These are phyloP conservation scores for Colletotrichum lini DNA, from an alignment of 2,329 filamentous ascomycete species.

Conservation along the genomic window DNA sequence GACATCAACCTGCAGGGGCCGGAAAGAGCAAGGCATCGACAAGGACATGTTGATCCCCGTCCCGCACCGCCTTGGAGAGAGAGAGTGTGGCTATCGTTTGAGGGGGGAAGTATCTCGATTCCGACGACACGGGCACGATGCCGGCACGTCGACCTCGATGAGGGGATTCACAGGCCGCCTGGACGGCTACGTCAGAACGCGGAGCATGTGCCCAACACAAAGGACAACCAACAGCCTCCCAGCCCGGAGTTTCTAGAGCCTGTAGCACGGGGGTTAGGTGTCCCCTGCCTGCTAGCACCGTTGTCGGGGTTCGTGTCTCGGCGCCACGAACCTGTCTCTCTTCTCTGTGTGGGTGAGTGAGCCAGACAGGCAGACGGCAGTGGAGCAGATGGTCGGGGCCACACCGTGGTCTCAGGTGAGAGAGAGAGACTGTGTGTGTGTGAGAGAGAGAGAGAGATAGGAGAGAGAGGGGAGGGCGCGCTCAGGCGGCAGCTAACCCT, in stretches of 20 bases:
- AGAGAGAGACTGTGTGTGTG: not conserved
- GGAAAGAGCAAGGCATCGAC: not conserved
- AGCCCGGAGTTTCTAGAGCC: not conserved
- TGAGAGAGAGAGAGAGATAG: not conserved
- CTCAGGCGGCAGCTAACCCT: not conserved
- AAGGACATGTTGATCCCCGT: conserved; percentile 25
- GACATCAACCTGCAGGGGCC: conserved; percentile 35
- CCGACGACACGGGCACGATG: conserved; percentile 22
- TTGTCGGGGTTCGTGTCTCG: conserved; percentile 28
- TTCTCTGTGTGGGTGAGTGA: too few species aligned
- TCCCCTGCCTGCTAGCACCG: not conserved
- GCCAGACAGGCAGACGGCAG: not conserved
- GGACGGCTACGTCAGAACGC: conserved; percentile 30
- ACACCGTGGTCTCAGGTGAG: conserved; percentile 11
- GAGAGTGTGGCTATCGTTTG: not conserved
- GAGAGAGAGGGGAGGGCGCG: not conserved
- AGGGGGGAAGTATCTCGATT: conserved; percentile 26
- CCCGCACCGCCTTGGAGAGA: not conserved
- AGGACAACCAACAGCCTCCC: not conserved
- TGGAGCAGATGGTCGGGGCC: not conserved
- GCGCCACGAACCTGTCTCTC: conserved; percentile 32
- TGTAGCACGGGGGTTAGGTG: not conserved
- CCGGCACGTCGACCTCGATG: conserved; percentile 27
- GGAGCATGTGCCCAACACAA: conserved; percentile 28
- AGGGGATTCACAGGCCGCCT: conserved; percentile 11